Evolutionary conservation across 2,329 filamentous ascomycete species (phyloP).

Genomic region (Chrysosphaeria jannelii): DNA sequence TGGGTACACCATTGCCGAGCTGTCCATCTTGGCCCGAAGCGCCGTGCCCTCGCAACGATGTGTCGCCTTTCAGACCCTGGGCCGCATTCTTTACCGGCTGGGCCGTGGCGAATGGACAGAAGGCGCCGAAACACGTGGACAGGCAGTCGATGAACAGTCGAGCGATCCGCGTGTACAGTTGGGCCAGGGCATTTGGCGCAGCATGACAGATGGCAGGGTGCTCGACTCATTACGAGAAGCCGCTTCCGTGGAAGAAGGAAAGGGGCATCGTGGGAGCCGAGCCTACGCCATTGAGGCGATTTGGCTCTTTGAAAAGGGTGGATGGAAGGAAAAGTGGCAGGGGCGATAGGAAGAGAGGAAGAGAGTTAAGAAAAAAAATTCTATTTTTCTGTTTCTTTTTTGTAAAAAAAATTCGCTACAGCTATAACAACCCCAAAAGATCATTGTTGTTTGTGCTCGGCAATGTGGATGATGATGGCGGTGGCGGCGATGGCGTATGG

Average conservation of each 20-base stretch:
- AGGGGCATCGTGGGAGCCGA: constrained; percentile 47
- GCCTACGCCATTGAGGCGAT: constrained; percentile 71
- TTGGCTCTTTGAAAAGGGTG: constrained; percentile 53
- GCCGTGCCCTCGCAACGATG: constrained; percentile 67
- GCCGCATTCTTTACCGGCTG: constrained; percentile 55
- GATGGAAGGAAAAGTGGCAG: constrained; percentile 31
- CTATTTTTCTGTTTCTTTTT: constrained; percentile 1
- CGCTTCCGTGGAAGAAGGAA: constrained; percentile 29
- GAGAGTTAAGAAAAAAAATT: background rate
- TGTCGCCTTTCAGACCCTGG: constrained; percentile 72
- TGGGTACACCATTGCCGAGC: constrained; percentile 72
- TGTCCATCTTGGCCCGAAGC: constrained; percentile 53
- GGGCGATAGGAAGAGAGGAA: constrained; percentile 8
- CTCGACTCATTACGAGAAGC: constrained; percentile 52
- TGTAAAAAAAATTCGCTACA: too few relatives aligned
- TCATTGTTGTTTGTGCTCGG: constrained; percentile 17
- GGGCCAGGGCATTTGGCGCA: constrained; percentile 56
- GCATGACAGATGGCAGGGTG: constrained; percentile 45
- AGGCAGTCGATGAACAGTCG: constrained; percentile 2
- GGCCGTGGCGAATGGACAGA: constrained; percentile 43
- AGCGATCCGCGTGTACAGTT: constrained; percentile 12
- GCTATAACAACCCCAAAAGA: constrained; percentile 24
- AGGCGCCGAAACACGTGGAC: constrained; percentile 17
- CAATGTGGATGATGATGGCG: constrained; percentile 16
- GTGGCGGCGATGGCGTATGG: constrained; percentile 26